Evolutionary conservation across 2,329 filamentous ascomycete species (phyloP).

Genomic region (Emmonsia crescens): DNA sequence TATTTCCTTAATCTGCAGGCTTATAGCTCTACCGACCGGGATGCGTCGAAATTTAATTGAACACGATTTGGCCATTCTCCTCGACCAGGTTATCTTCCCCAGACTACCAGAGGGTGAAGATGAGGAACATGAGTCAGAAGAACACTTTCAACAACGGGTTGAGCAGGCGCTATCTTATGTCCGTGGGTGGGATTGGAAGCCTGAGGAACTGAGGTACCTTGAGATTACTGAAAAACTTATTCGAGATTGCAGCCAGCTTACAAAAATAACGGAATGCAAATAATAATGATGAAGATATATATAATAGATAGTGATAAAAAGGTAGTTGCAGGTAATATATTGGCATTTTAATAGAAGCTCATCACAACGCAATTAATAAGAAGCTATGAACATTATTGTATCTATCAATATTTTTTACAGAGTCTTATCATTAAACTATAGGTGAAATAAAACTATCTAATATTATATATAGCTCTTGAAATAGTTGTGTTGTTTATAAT

Average conservation of each 20-base stretch:
- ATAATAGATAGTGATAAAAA: too few relatives aligned
- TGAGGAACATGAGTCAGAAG: slow-evolving; percentile 4
- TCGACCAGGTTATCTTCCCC: slow-evolving; percentile 3
- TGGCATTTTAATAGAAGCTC: too few relatives aligned
- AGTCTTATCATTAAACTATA: too few relatives aligned
- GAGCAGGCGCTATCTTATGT: slow-evolving; percentile 2
- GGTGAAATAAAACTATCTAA: too few relatives aligned
- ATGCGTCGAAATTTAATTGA: neutral
- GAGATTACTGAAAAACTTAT: slow-evolving; percentile 1
- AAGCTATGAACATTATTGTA: too few relatives aligned
- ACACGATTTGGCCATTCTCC: neutral
- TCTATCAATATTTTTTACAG: too few relatives aligned
- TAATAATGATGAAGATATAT: neutral
- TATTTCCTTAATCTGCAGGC: slow-evolving; percentile 1
- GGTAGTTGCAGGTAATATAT: too few relatives aligned
- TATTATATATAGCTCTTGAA: too few relatives aligned
- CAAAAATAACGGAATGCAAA: neutral
- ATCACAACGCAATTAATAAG: too few relatives aligned
- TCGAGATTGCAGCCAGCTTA: neutral
- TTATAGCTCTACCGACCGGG: neutral
- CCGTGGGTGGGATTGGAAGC: slow-evolving; percentile 4
- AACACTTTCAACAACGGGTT: slow-evolving; percentile 7
- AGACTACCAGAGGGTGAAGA: slow-evolving; percentile 2
- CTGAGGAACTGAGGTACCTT: slow-evolving; percentile 4
- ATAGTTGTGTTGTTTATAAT: too few relatives aligned